Conservation (phyloP, 305 asterid genomes). For the Rubia occidens region DNA sequence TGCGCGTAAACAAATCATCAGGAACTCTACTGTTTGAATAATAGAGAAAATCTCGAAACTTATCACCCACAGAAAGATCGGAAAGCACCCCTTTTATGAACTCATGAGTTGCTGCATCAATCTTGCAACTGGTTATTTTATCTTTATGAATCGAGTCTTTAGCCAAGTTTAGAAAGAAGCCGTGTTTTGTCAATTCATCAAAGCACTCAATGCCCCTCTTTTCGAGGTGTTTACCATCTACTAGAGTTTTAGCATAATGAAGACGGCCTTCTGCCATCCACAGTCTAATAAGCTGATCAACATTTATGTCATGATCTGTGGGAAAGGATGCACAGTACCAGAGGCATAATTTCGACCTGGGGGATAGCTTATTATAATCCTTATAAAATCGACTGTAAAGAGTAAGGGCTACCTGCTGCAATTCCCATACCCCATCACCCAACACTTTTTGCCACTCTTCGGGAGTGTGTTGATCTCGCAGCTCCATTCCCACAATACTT, state of each 20-base stretch:
- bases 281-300: slow-evolving; percentile 12
- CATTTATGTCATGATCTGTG: slow-evolving; percentile 14
- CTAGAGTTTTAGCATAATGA: neutral
- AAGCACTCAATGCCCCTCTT: neutral
- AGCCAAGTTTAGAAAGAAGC: neutral
- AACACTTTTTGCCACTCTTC: slow-evolving; percentile 18
- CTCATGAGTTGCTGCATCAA: slow-evolving; percentile 22
- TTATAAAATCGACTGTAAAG: neutral
- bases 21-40: neutral
- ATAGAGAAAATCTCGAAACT: neutral
- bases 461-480: neutral
- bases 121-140: slow-evolving; percentile 19
- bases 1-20: neutral
- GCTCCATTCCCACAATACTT: neutral
- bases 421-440: neutral
- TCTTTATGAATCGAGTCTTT: neutral
- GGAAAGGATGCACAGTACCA: slow-evolving; percentile 21
- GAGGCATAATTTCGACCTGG: slow-evolving; percentile 21
- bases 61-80: neutral
- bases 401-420: neutral
- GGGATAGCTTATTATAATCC: slow-evolving; percentile 8
- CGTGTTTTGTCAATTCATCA: neutral
- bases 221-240: neutral
- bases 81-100: neutral
- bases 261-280: slow-evolving; percentile 29